phyloP scores from a whole-genome alignment of 768 basidiomycete genomes.

The Tulasnella sp. region DNA sequence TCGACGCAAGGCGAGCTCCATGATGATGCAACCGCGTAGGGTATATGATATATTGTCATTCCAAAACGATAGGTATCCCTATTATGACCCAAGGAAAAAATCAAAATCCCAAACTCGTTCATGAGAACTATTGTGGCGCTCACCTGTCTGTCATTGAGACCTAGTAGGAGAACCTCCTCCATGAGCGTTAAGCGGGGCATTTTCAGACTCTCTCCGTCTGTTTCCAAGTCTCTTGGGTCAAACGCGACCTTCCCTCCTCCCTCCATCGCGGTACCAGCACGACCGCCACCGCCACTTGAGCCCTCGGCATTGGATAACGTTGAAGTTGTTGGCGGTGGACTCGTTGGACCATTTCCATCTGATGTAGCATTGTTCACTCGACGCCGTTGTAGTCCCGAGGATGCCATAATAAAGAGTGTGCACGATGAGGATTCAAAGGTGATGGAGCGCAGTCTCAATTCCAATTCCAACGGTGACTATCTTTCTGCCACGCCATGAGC shows the following conservation, averaged over 20 bases:
- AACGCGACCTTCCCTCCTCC: constrained; percentile 84
- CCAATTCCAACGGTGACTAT: too few relatives aligned
- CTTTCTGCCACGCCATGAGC: too few relatives aligned
- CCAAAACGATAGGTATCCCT: constrained; percentile 98
- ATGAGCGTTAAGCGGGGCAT: constrained; percentile 84
- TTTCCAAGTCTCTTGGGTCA: constrained; percentile 77
- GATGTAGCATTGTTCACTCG: constrained; percentile 9
- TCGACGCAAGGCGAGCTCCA: constrained; percentile 90
- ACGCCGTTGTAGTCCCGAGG: constrained; percentile 5
- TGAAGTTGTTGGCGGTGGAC: neutral
- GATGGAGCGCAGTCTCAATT: too few relatives aligned
- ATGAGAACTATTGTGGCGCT: neutral
- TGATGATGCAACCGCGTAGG: constrained; percentile 92
- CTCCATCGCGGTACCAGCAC: constrained; percentile 75
- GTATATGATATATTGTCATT: constrained; percentile 99
- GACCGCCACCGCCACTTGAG: constrained; percentile 21
- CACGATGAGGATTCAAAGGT: neutral
- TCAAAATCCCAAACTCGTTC: neutral
- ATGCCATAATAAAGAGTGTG: neutral
- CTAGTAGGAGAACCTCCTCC: constrained; percentile 91
- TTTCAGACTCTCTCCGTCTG: constrained; percentile 49
- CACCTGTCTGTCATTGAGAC: constrained; percentile 94
- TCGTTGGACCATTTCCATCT: neutral
- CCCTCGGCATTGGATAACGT: neutral
- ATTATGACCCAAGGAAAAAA: constrained; percentile 14